Evolutionary conservation across 345 rosid genomes (phyloP), one percentile per base, ranked within the genome.

Genomic region (Syzygium aqueum): DNA sequence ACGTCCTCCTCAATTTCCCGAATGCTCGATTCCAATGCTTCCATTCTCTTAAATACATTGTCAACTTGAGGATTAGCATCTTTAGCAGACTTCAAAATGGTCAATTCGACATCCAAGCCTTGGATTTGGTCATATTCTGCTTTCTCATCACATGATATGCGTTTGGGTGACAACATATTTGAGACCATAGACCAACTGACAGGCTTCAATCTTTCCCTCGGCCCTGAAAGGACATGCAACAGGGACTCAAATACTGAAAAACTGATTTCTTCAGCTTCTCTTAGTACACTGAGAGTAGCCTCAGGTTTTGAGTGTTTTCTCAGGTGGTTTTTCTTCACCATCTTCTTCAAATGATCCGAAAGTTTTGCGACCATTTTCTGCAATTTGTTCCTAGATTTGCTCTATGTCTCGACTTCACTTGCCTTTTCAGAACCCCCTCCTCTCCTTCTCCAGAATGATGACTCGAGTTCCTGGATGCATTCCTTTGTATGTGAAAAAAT

Each of bases 1-100:
- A 90, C 46, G 2, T 86, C 91, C 59, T 86, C 89, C 89, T 93
- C 96, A 50, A 54, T 82, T 88, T 91, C 92, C 56, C 56, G 90
- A n/a, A 93, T 87, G 86, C 43, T 46, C 2, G 77, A 57, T 78
- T 92, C 94, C 77, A 92, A 85, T 78, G 90, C 89, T 78, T 90
- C 82, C 63, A 91, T 43, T 85, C 57, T 87, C 89, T 89, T 90
- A 80, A 85, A 53, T 50, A 73, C 16, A 28, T 43, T 80, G 33
- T 87, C 51, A 11, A 63, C 87, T 89, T 85, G 87, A 25, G 57
- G 51, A 51, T 87, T 85, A 61, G 33, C 33, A 61, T 61, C 33
- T 25, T 61, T 61, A 61, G 73, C 73, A 61, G 33, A 61, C 19
- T 33, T 33, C 46, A 61, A 30, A 61, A n/a, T 61, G 4, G 73